These are phyloP conservation scores for Ganoderma leucocontextum DNA, from an alignment of 1,284 basidiomycete species.

Conservation along the genomic window DNA sequence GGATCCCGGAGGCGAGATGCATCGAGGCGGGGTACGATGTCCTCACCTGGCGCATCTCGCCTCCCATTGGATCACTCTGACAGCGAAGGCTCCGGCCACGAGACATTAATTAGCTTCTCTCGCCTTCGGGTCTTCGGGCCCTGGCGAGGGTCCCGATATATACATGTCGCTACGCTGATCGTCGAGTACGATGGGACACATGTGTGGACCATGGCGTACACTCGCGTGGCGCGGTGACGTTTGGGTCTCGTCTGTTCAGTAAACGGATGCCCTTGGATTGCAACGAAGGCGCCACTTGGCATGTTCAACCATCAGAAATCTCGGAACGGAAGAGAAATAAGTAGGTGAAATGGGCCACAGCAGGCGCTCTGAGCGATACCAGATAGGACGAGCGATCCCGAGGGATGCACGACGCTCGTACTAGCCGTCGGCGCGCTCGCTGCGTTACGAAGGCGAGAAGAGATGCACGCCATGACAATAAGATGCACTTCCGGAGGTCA, in stretches of 20 bases:
- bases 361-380: neutral
- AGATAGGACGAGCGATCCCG: slow-evolving; percentile 1
- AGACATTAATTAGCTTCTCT: slow-evolving; percentile 7
- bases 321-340: neutral
- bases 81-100: neutral
- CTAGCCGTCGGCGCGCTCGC: neutral
- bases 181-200: neutral
- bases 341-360: neutral
- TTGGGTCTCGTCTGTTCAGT: neutral
- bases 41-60: neutral
- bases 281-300: neutral
- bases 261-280: neutral
- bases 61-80: neutral
- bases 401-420: neutral
- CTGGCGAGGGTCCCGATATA: neutral
- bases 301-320: slow-evolving; percentile 1
- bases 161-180: neutral
- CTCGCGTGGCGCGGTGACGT: neutral
- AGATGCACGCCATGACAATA: slow-evolving; percentile 7
- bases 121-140: slow-evolving; percentile 10
- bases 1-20: slow-evolving; percentile 5
- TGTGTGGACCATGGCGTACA: neutral
- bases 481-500: neutral
- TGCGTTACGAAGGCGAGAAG: slow-evolving; percentile 3
- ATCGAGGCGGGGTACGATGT: slow-evolving; percentile 9